Evolutionary conservation across 2,329 filamentous ascomycete species (phyloP), one percentile per base, ranked within the genome.

Genomic region (Nakataea oryzae): DNA sequence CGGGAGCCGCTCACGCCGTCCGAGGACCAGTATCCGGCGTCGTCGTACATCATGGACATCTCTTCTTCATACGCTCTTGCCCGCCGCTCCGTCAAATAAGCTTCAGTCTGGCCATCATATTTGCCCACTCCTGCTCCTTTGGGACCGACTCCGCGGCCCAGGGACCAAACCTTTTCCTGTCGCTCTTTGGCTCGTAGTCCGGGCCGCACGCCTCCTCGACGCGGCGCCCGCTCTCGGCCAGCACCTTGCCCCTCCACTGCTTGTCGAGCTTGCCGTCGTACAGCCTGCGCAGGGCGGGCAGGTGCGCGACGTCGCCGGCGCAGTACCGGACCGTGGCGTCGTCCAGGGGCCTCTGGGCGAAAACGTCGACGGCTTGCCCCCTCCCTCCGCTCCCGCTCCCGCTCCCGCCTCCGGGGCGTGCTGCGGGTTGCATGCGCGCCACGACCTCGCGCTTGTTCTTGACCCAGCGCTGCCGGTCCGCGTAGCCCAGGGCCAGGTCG

Each of bases 291-390:
- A 69, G 59, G 12, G 11, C 57, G 1, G 65, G 66, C 55, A 70
- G 64, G 54, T 64, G 57, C 9, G 24, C 54, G 13, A 84, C 75
- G 65, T 83, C 79, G 28, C 77, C 71, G 3, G 72, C 70, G 65
- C 80, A 83, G 68, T 84, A 84, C 0, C 65, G 14, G 27, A 69
- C 61, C 2, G 82, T 72, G 0, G 74, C 74, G 3, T 65, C 13
- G 0, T 64, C 55, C 8, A 84, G 63, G 0, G 81, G 81, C 0
- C 80, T 72, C 57, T 70, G 59, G 63, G 78, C 75, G 66, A 84
- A 84, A 0, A 81, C 75, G 17, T 75, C 70, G 64, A n/a, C 41
- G 17, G 21, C 41, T 78, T 79, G 12, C 64, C 69, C 0, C 80
- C 81, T 1, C 80, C 80, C 1, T 60, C 61, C 30, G 75, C 68